Conservation (phyloP, 768 basidiomycete genomes). For the Panaeolus papilionaceus region DNA sequence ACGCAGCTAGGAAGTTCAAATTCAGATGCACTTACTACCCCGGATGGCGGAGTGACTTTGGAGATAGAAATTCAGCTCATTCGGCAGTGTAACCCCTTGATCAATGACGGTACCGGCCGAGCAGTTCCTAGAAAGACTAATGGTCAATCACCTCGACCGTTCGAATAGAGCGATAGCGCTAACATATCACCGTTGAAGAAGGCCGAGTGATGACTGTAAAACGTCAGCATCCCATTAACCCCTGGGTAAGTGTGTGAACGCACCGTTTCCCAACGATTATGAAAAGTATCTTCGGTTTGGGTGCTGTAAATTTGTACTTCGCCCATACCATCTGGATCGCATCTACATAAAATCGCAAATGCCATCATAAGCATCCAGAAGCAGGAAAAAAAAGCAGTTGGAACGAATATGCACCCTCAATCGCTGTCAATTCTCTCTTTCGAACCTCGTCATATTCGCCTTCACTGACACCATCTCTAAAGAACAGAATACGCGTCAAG, state of each 20-base stretch:
- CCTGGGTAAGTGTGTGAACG: not conserved
- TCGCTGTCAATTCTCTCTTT: slow-evolving; percentile 48
- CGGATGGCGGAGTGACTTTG: slow-evolving; percentile 62
- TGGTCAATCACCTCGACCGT: not conserved
- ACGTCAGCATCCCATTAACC: not conserved
- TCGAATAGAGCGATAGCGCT: not conserved
- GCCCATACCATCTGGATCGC: slow-evolving; percentile 26
- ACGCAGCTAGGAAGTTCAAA: not conserved
- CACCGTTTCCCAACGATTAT: slow-evolving; percentile 69
- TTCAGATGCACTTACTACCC: slow-evolving; percentile 47
- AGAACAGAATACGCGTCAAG: slow-evolving; percentile 46
- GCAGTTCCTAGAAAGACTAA: slow-evolving; percentile 45
- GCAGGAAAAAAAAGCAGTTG: not conserved
- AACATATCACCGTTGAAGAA: slow-evolving; percentile 25
- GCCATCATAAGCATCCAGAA: not conserved
- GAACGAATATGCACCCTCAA: slow-evolving; percentile 41
- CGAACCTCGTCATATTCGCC: slow-evolving; percentile 45
- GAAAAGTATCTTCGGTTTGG: slow-evolving; percentile 52
- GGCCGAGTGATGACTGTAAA: slow-evolving; percentile 34
- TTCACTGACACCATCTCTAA: slow-evolving; percentile 55
- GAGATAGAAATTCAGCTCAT: slow-evolving; percentile 57
- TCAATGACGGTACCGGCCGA: slow-evolving; percentile 55
- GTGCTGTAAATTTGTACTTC: not conserved
- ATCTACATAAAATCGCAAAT: slow-evolving; percentile 13
- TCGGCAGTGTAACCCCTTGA: slow-evolving; percentile 49